Evolutionary conservation across 768 basidiomycete species (phyloP).

Genomic region (Mycena chlorophos): DNA sequence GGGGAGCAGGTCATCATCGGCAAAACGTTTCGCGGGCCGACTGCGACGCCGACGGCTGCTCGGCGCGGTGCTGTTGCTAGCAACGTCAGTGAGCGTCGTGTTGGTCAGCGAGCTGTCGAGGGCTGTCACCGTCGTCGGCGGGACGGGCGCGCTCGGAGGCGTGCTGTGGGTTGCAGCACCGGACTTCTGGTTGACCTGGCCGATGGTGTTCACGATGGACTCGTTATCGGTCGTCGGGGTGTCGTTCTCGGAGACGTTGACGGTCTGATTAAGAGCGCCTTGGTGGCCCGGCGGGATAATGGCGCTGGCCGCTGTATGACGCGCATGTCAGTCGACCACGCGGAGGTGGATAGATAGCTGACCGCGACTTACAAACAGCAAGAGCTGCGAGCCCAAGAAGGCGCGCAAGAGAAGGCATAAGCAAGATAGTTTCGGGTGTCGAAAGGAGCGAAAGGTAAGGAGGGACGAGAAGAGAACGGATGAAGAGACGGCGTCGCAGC

Average conservation of each 20-base stretch:
- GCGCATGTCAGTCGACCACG: background rate
- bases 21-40: conserved; percentile 6
- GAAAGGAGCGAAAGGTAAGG: too few relatives aligned
- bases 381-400: conserved; percentile 8
- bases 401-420: conserved; percentile 4
- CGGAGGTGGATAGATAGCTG: background rate
- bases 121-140: conserved; percentile 40
- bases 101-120: conserved; percentile 42
- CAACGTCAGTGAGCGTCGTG: conserved; percentile 14
- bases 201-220: conserved; percentile 8
- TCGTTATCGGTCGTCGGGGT: conserved; percentile 11
- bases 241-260: conserved; percentile 24
- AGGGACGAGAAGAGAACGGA: too few relatives aligned
- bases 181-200: conserved; percentile 13
- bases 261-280: conserved; percentile 17
- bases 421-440: too few relatives aligned
- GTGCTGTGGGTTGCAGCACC: background rate
- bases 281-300: conserved; percentile 28
- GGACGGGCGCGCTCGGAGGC: conserved; percentile 7
- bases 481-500: too few relatives aligned
- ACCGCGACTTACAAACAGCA: background rate
- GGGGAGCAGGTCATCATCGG: too few relatives aligned
- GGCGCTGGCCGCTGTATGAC: conserved; percentile 20
- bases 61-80: conserved; percentile 7
- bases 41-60: conserved; percentile 1